Conservation (phyloP, 2,329 filamentous ascomycete genomes). For the Orbilia blumenaviensis region DNA sequence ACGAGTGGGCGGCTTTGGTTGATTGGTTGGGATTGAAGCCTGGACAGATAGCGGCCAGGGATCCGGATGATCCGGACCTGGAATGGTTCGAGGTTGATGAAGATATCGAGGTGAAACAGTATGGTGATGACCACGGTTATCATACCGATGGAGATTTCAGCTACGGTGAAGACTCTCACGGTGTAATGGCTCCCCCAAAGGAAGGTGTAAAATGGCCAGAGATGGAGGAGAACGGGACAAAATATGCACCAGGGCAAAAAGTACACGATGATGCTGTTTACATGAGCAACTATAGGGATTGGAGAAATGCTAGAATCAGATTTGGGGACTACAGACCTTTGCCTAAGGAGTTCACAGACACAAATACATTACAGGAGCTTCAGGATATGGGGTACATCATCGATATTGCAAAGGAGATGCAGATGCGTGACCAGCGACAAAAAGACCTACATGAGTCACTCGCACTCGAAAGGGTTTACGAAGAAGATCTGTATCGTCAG, state of each 20-base stretch:
- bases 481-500: not conserved
- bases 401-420: not conserved
- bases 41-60: not conserved
- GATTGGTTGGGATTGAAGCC: not conserved
- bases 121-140: slow-evolving; percentile 18
- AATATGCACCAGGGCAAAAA: slow-evolving; percentile 10
- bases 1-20: slow-evolving; percentile 1
- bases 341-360: not conserved
- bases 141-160: not conserved
- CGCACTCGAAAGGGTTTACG: not conserved
- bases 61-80: not conserved
- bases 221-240: not conserved
- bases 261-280: slow-evolving; percentile 8
- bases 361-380: not conserved
- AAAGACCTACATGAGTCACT: not conserved
- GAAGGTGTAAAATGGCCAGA: not conserved
- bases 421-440: not conserved
- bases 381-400: slow-evolving; percentile 26
- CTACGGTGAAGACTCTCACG: not conserved
- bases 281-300: not conserved
- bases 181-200: not conserved
- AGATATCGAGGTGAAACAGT: not conserved
- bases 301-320: slow-evolving; percentile 22
- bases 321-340: slow-evolving; percentile 19
- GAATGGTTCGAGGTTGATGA: not conserved